Conservation (phyloP, 2,329 filamentous ascomycete species). For the Exophiala sp. region DNA sequence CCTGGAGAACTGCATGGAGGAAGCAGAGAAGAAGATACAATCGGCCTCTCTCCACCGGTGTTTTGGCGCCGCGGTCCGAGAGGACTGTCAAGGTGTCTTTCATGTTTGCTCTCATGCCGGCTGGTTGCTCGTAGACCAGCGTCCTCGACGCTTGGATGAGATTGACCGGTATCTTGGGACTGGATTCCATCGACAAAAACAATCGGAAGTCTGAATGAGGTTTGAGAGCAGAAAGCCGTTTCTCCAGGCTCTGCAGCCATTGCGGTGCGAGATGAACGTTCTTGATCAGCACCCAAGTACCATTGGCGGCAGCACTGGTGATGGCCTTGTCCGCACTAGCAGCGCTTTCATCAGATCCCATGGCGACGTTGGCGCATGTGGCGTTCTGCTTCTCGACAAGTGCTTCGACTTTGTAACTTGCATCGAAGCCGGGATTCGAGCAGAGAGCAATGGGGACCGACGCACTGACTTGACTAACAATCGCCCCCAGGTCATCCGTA, state of each 20-base stretch:
- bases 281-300: slow-evolving; percentile 96
- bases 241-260: slow-evolving; percentile 95
- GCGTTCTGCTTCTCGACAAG: slow-evolving; percentile 78
- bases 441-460: slow-evolving; percentile 83
- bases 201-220: slow-evolving; percentile 88
- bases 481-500: slow-evolving; percentile 76
- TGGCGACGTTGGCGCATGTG: slow-evolving; percentile 92
- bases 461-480: slow-evolving; percentile 75
- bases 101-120: slow-evolving; percentile 95
- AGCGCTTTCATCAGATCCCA: slow-evolving; percentile 94
- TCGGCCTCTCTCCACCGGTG: slow-evolving; percentile 82
- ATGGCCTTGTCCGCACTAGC: slow-evolving; percentile 94
- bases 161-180: slow-evolving; percentile 94
- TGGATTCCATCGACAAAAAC: slow-evolving; percentile 97
- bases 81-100: slow-evolving; percentile 89
- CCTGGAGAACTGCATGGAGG: slow-evolving; percentile 91
- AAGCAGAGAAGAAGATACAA: slow-evolving; percentile 89
- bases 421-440: slow-evolving; percentile 94
- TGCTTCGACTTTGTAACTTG: slow-evolving; percentile 97
- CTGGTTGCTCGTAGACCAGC: slow-evolving; percentile 96
- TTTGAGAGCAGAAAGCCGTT: slow-evolving; percentile 90
- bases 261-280: slow-evolving; percentile 95
- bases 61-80: slow-evolving; percentile 66
- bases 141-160: slow-evolving; percentile 87
- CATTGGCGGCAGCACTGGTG: slow-evolving; percentile 80